Evolutionary conservation across 352 stramenopile species (phyloP), one percentile per base, ranked within the genome.

Genomic region (Globisporangium paroecandrum): DNA sequence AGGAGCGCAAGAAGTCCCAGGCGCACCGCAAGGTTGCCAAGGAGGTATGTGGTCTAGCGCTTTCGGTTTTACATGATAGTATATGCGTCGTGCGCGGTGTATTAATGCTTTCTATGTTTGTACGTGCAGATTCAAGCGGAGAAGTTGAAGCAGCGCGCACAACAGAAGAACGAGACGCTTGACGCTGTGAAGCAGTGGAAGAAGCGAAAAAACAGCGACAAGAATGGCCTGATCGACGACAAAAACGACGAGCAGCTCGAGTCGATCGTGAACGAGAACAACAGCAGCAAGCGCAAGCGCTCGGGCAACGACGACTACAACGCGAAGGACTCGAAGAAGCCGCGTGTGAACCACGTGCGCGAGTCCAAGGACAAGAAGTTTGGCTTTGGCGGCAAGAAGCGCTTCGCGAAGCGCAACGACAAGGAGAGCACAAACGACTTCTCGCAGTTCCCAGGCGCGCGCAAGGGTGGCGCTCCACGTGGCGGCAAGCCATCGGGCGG

Each of bases 1-100:
- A 98, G 71, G 91, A 98, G 69, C 93, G 97, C 27, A 99, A 99
- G 83, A 97, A 97, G 69, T 97, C 97, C 58, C 95, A 98, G 74
- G 94, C 98, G 59, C 94, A 99, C 72, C 96, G 97, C 49, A 92
- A 98, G 72, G 98, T 98, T 68, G 90, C 95, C 55, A 99, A 99
- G 81, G 93, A 98, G 78, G 80, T 98, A 51, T 72, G 73, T 64
- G 51, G 25, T 51, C 43, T 20, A 49, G 18, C 5, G 18, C 6
- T 18, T n/a, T 46, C 38, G 8, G 29, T 63, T 51, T 36, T 49
- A 13, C n/a, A n/a, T 49, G 43, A 10, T 43, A 18, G 36, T 22
- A 18, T 24, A 13, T 22, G 43, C 43, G 6, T 22, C 6, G 18
- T 51, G 43, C 18, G 43, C 18, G 4, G 18, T 24, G 18, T 51